phyloP scores from a whole-genome alignment of 768 basidiomycete species.

The Pleurotus tuber-regium region DNA sequence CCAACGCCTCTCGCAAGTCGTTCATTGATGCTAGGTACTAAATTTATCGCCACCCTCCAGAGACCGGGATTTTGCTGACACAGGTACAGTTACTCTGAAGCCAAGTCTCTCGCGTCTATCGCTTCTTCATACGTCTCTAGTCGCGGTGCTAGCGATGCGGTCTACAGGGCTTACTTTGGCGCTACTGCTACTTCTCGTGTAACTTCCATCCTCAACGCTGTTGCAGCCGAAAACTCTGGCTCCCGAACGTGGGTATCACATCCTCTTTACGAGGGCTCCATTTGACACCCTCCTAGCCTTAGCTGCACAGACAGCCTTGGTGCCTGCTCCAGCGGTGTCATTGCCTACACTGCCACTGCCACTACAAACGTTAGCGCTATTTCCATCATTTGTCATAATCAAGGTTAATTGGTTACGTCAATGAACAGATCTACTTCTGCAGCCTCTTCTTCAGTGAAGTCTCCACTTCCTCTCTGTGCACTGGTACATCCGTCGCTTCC shows the following conservation, averaged over 20 bases:
- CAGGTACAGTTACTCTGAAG: conserved; percentile 36
- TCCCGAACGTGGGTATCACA: conserved; percentile 32
- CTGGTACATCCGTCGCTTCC: conserved; percentile 39
- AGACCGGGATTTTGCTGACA: neutral
- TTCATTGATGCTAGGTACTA: conserved; percentile 39
- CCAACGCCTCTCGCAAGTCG: conserved; percentile 26
- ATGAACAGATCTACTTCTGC: conserved; percentile 43
- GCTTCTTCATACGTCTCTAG: conserved; percentile 33
- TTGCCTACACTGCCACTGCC: conserved; percentile 44
- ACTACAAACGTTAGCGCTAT: conserved; percentile 37
- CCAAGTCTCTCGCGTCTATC: conserved; percentile 33
- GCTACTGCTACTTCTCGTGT: conserved; percentile 33
- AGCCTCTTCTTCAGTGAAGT: conserved; percentile 46
- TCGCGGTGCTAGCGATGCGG: conserved; percentile 32
- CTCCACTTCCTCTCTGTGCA: conserved; percentile 34
- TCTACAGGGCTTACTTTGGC: conserved; percentile 41
- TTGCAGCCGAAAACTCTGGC: conserved; percentile 37
- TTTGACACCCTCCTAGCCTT: conserved; percentile 23
- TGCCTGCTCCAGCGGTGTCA: conserved; percentile 36
- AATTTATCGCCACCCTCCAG: too few species aligned
- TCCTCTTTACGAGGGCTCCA: neutral
- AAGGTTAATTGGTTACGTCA: neutral
- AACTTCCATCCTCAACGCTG: conserved; percentile 32
- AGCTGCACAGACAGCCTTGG: conserved; percentile 39
- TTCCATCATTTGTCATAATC: neutral